A percentile compares a stretch with the other conserved stretches of the same genome.
phyloP scores from a whole-genome alignment of 2,329 filamentous ascomycete genomes.

The Akanthomyces uredinophilus region DNA sequence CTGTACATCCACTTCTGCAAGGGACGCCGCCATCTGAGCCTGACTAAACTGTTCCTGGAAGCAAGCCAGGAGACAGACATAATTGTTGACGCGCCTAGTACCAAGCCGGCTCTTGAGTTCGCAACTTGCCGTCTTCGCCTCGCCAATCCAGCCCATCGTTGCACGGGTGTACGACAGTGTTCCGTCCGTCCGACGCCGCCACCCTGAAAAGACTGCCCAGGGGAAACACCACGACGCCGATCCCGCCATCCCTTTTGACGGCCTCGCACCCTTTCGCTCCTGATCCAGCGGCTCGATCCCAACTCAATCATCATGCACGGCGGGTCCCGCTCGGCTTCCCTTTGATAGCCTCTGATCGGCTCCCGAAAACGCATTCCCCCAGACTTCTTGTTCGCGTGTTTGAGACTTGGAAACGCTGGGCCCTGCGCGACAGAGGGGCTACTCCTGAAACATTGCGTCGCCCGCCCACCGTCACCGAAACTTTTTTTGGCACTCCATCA shows the following conservation, averaged over 20 bases:
- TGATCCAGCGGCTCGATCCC: neutral
- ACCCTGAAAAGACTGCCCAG: neutral
- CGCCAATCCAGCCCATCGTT: neutral
- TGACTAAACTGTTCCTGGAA: neutral
- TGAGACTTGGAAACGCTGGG: conserved; percentile 1
- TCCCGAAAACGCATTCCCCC: neutral
- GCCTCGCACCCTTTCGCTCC: neutral
- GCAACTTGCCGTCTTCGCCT: neutral
- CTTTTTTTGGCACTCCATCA: conserved; percentile 9
- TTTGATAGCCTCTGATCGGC: conserved; percentile 9
- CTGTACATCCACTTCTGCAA: conserved; percentile 12
- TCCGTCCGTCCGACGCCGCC: neutral
- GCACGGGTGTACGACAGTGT: neutral
- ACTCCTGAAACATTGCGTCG: conserved; percentile 13
- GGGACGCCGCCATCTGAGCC: neutral
- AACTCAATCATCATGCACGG: conserved; percentile 8
- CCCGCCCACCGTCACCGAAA: conserved; percentile 10
- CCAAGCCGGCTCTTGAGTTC: neutral
- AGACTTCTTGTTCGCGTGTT: conserved; percentile 1
- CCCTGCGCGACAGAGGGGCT: conserved; percentile 12
- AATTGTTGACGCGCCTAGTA: neutral
- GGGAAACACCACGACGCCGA: conserved; percentile 2
- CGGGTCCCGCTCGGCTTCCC: neutral
- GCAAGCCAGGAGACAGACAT: conserved; percentile 2
- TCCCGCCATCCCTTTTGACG: neutral